Conservation (phyloP, 2,329 filamentous ascomycete species). For the Xylariaceae sp. region DNA sequence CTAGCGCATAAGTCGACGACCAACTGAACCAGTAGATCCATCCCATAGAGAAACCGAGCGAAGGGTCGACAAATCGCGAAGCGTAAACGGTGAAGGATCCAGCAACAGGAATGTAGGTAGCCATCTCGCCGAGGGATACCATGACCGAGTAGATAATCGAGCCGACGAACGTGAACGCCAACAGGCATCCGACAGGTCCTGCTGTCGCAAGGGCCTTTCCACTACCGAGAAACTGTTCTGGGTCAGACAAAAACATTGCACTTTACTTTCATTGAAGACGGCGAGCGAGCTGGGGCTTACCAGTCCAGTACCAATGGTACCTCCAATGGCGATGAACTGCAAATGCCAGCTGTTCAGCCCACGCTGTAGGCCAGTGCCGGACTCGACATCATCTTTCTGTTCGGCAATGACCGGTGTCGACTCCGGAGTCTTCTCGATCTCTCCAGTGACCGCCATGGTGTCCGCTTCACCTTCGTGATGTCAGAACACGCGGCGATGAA, state of each 20-base stretch:
- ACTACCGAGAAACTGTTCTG: constrained; percentile 54
- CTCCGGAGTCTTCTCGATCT: constrained; percentile 13
- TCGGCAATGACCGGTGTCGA: constrained; percentile 5
- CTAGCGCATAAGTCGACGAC: constrained; percentile 67
- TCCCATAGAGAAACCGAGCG: constrained; percentile 70
- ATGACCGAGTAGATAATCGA: constrained; percentile 72
- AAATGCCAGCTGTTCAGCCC: constrained; percentile 32
- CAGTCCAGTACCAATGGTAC: constrained; percentile 67
- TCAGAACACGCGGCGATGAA: constrained; percentile 1
- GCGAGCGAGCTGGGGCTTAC: constrained; percentile 7
- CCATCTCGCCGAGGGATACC: constrained; percentile 65
- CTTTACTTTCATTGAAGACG: not conserved
- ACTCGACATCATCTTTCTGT: constrained; percentile 23
- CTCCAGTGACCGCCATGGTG: not conserved
- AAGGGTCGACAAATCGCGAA: constrained; percentile 63
- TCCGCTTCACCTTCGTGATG: not conserved
- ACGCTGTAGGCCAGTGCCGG: constrained; percentile 31
- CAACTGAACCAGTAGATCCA: constrained; percentile 81
- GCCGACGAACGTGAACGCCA: constrained; percentile 66
- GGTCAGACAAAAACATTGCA: constrained; percentile 3
- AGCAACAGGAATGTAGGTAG: constrained; percentile 69
- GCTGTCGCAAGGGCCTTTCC: constrained; percentile 57
- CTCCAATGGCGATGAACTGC: constrained; percentile 39
- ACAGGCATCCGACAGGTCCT: constrained; percentile 60
- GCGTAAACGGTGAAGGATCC: constrained; percentile 75